A percentile compares a stretch with the other conserved stretches of the same genome.
phyloP scores from a whole-genome alignment of 495 filamentous ascomycete species.

The Podospora tetraspora region DNA sequence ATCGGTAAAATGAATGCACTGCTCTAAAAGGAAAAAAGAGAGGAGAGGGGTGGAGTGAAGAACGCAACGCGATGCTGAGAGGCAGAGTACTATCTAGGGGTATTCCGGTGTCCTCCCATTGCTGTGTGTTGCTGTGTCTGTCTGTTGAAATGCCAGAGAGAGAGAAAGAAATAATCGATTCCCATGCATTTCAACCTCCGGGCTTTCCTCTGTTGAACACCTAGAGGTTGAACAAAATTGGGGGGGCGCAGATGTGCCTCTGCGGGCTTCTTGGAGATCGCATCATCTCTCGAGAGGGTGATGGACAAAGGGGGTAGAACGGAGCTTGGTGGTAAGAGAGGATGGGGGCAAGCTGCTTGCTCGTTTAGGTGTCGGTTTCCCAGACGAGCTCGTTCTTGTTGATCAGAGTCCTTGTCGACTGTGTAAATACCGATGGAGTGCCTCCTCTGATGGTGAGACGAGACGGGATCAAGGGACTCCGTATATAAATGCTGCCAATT shows the following conservation, averaged over 20 bases:
- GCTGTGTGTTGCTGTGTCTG: neutral
- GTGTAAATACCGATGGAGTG: neutral
- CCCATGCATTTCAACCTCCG: neutral
- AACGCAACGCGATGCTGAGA: neutral
- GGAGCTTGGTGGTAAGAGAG: neutral
- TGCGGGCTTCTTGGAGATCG: neutral
- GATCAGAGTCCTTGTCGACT: neutral
- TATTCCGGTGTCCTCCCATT: neutral
- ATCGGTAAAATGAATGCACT: constrained; percentile 37
- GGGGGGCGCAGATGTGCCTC: neutral
- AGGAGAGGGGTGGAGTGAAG: constrained; percentile 8
- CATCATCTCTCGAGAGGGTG: neutral
- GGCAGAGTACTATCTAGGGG: neutral
- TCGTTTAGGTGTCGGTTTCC: neutral
- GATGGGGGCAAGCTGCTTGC: neutral
- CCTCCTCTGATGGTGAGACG: neutral
- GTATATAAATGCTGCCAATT: neutral
- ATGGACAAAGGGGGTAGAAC: neutral
- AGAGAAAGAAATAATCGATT: neutral
- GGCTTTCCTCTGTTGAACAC: neutral
- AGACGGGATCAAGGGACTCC: neutral
- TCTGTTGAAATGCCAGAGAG: neutral
- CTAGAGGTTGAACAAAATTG: neutral
- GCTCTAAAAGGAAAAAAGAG: neutral
- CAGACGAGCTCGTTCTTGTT: neutral